Evolutionary conservation across 2,329 filamentous ascomycete genomes (phyloP), one percentile per base, ranked within the genome.

Genomic region (Aspergillus novofumigatus): DNA sequence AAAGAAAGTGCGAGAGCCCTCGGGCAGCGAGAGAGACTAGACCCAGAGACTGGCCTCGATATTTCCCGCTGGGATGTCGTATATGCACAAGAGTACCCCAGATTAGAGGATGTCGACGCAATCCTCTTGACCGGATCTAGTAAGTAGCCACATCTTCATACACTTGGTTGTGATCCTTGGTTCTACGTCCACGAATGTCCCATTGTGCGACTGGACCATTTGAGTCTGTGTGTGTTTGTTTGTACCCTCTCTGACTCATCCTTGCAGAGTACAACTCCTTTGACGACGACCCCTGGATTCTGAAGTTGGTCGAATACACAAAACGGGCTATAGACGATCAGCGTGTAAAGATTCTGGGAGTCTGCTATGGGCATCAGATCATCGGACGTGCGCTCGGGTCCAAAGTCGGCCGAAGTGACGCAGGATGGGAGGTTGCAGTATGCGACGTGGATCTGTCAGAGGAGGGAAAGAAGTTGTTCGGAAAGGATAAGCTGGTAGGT

Each of bases 311-410:
- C 20, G 84, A 86, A 1, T 96, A 86, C 67, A 85, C 83, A 0
- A 77, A 80, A 52, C 77, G 81, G 62, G 78, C 89, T 3, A 79
- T 90, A 35, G 78, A 79, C 11, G 82, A 87, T 61, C 78, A 81
- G 26, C 79, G 85, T 0, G 83, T 94, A 7, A 83, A 85, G 38
- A 75, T 92, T n/a, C 80, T 96, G 17, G 91, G 91, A 10, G 82
- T 94, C 17, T 96, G 91, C 74, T 96, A 93, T 72, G 91, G 91
- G 4, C 91, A 95, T 71, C 91, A 96, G 77, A 92, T 96, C 66
- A 77, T 94, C 47, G 90, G 83, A 1, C 81, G 91, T 53, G 89
- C 90, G 1, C 70, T 92, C 63, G 89, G 86, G 3, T 82, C 77
- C 21, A 82, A 83, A 64, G 88, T 95, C 2, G 86, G 80, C 38